Conservation (phyloP, 768 basidiomycete species). For the Tulasnella sp. region DNA sequence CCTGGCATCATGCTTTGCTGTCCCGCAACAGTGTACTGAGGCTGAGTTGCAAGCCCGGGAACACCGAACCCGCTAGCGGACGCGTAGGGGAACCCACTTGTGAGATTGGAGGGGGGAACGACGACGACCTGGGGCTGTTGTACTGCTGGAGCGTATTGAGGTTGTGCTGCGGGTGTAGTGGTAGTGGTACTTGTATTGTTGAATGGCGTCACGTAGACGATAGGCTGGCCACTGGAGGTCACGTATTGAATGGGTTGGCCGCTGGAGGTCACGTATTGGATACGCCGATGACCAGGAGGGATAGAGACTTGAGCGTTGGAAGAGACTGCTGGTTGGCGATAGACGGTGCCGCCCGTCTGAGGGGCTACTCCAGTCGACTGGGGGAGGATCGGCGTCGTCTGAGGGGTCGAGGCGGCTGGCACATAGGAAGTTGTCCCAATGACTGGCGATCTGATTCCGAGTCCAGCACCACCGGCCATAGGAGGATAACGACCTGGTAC, state of each 20-base stretch:
- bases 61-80: background rate
- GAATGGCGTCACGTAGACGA: background rate
- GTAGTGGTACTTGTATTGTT: too few species aligned
- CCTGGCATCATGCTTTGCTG: background rate
- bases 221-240: background rate
- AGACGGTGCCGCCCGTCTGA: background rate
- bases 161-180: background rate
- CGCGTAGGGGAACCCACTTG: background rate
- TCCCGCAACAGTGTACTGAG: background rate
- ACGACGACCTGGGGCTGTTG: background rate
- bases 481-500: background rate
- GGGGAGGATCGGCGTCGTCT: background rate
- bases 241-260: background rate
- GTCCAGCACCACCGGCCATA: background rate
- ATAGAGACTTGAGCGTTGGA: background rate
- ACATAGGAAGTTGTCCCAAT: background rate
- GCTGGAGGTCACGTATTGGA: background rate
- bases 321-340: background rate
- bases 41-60: background rate
- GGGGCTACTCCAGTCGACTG: background rate
- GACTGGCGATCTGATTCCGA: background rate
- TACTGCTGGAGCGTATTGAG: background rate
- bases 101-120: too few species aligned
- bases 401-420: background rate
- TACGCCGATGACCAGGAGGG: background rate